Conservation (phyloP, 768 basidiomycete species). For the Phlebiopsis flavidoalba region DNA sequence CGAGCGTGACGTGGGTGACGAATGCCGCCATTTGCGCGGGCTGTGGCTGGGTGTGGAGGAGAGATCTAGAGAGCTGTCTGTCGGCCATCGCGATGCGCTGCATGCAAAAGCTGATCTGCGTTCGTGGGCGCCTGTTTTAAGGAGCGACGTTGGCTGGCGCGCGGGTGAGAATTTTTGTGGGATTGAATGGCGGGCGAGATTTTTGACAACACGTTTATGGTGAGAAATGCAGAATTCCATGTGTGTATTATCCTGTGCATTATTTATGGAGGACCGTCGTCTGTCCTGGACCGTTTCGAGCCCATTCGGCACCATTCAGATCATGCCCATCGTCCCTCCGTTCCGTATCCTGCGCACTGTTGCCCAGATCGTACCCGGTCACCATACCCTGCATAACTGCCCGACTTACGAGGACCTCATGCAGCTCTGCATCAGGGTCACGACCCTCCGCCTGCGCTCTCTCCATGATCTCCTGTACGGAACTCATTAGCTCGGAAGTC, state of each 20-base stretch:
- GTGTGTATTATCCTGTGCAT: neutral
- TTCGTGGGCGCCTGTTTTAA: neutral
- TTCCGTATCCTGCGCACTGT: conserved; percentile 14
- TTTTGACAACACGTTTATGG: neutral
- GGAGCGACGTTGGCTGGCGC: too few species aligned
- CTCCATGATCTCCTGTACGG: conserved; percentile 64
- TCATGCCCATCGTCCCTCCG: conserved; percentile 13
- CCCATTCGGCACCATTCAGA: conserved; percentile 21
- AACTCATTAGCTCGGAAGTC: conserved; percentile 60
- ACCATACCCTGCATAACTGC: conserved; percentile 65
- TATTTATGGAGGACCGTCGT: conserved; percentile 13
- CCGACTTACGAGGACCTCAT: conserved; percentile 50
- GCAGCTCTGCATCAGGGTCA: conserved; percentile 64
- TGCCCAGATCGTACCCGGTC: conserved; percentile 52
- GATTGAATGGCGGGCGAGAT: neutral
- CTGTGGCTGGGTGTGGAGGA: neutral
- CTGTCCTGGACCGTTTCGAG: conserved; percentile 24
- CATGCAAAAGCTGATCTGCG: neutral
- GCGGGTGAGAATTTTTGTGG: neutral
- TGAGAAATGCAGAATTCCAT: neutral
- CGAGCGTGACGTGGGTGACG: conserved; percentile 21
- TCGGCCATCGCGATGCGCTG: neutral
- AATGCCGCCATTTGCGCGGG: conserved; percentile 16
- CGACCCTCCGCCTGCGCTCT: conserved; percentile 50
- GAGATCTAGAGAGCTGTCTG: neutral